Evolutionary conservation across 176 grass and related monocot genomes (phyloP), one percentile per base, ranked within the genome.

Genomic region (Triticum timopheevii): DNA sequence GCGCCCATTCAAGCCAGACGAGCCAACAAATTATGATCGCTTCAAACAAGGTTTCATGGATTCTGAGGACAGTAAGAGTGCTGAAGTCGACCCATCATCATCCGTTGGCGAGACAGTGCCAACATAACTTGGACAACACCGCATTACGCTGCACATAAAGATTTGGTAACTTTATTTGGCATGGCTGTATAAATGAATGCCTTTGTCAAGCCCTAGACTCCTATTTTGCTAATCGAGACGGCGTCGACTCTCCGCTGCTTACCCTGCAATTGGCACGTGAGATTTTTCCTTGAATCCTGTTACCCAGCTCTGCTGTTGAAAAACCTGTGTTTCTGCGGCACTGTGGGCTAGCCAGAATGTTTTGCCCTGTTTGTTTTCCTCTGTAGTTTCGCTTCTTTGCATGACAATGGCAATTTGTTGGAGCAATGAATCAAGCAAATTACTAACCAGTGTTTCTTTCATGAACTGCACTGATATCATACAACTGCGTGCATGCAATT

Each of bases 11-110:
- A 93, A 92, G 59, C 4, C 82, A 31, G 81, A 4, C 1, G 93
- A 95, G 56, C 87, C 78, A 20, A 94, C 83, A 20, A 98, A 95
- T 25, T 95, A 95, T 11, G 96, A 98, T 90, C 81, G 83, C 54
- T 95, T 98, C 82, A 98, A 86, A 85, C 87, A 83, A 86, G 91
- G 95, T 56, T 95, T 98, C 75, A 68, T 88, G 56, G 88, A 87
- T 72, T 86, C 90, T 63, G 86, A 85, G 8, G 22, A 27, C 61
- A 77, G 87, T 4, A 88, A 82, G 83, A 86, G 79, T 86, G 62
- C 61, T 50, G 86, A 80, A 13, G 89, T 45, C 40, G 87, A 86
- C 76, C 79, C 54, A 35, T 66, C 92, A 45, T 25, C 88, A 52
- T 50, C 89, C n/a, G 77, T 73, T 33, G 86, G 81, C 10, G 87